Percentiles rank a stretch among this genome's conserved stretches.
phyloP scores from a whole-genome alignment of 148 eudicot species.

The Heliamphora exappendiculata region DNA sequence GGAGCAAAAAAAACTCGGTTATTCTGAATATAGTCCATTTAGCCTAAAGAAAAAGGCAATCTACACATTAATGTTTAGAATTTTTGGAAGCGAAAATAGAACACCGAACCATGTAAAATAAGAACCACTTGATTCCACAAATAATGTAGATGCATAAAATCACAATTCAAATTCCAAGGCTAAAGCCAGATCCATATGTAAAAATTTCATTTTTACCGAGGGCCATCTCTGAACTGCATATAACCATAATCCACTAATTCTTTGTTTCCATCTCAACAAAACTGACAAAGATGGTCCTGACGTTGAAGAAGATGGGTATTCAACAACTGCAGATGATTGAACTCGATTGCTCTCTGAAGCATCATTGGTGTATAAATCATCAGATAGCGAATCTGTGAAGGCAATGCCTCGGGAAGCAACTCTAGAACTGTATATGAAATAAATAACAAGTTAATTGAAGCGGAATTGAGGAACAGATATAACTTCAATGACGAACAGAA shows the following conservation, averaged over 20 bases:
- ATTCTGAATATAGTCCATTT: not conserved
- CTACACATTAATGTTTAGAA: not conserved
- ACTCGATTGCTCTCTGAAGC: constrained; percentile 29
- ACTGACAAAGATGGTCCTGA: constrained; percentile 34
- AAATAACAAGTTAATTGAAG: constrained; percentile 4
- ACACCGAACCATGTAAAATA: not conserved
- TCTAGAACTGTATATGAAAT: constrained; percentile 58
- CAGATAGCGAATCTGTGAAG: constrained; percentile 57
- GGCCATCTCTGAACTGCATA: constrained; percentile 74
- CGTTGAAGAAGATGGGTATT: constrained; percentile 36
- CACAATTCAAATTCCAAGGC: not conserved
- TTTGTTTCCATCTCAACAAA: constrained; percentile 51
- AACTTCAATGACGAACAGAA: not conserved
- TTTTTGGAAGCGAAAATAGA: not conserved
- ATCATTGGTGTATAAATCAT: constrained; percentile 29
- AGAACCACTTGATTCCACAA: not conserved
- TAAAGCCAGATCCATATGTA: not conserved
- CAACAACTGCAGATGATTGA: constrained; percentile 27
- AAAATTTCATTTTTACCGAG: constrained; percentile 39
- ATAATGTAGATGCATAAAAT: constrained; percentile 2
- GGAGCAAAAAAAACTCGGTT: not conserved
- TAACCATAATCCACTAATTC: constrained; percentile 41
- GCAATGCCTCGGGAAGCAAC: constrained; percentile 83
- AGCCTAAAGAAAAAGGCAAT: not conserved
- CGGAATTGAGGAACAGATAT: not conserved